These are phyloP conservation scores for Aspergillus ochraceus DNA, from an alignment of 2,329 filamentous ascomycete genomes.

Conservation along the genomic window DNA sequence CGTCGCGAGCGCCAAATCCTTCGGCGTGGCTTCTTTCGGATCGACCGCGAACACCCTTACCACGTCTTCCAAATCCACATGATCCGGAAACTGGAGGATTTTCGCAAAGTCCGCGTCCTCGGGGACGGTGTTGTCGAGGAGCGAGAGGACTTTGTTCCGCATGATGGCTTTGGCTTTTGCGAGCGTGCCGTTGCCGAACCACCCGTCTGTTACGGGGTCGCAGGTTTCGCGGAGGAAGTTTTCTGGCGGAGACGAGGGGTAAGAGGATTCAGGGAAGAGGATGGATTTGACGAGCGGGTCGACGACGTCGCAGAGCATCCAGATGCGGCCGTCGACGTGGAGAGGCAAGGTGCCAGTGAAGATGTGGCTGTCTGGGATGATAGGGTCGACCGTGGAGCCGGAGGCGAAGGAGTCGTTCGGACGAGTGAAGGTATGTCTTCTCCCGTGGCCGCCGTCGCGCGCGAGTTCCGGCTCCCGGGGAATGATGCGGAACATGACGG, in stretches of 20 bases:
- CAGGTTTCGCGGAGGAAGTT: constrained; percentile 59
- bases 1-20: constrained; percentile 33
- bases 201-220: constrained; percentile 69
- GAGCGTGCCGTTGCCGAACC: constrained; percentile 79
- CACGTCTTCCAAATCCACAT: constrained; percentile 25
- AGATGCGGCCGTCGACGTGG: constrained; percentile 80
- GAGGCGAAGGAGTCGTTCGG: constrained; percentile 14
- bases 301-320: constrained; percentile 89
- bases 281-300: constrained; percentile 70
- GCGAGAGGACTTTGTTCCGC: constrained; percentile 76
- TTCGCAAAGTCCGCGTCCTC: constrained; percentile 37
- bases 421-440: constrained; percentile 30
- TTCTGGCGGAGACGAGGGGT: constrained; percentile 41
- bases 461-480: constrained; percentile 35
- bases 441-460: constrained; percentile 29
- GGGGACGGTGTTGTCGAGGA: constrained; percentile 47
- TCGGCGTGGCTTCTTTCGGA: constrained; percentile 16
- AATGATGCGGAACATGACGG: constrained; percentile 76
- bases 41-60: constrained; percentile 27
- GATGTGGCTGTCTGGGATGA: constrained; percentile 55
- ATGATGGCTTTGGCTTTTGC: constrained; percentile 83
- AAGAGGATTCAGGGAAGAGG: constrained; percentile 58
- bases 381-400: constrained; percentile 7
- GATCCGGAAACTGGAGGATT: constrained; percentile 41
- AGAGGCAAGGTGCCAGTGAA: constrained; percentile 76